Conservation (phyloP, 192 early-diverging fungal genomes). For the Gonapodya sp. region DNA sequence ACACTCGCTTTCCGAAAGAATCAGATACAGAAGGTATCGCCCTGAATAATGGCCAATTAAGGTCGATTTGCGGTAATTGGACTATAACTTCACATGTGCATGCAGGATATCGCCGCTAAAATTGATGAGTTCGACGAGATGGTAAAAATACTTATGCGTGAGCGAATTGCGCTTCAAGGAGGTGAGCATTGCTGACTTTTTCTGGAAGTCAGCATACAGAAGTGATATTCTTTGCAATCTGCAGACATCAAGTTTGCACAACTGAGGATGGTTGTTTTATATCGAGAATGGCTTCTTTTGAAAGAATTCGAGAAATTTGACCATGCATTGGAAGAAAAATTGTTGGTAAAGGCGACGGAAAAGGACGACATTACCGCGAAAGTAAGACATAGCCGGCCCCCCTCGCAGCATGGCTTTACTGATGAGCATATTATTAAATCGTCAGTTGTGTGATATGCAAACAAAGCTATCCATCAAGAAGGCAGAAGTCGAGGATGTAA, state of each 20-base stretch:
- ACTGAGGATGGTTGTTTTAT: slow-evolving; percentile 49
- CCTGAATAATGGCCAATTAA: slow-evolving; percentile 11
- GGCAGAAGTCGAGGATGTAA: slow-evolving; percentile 41
- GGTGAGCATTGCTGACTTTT: slow-evolving; percentile 18
- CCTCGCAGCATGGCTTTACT: slow-evolving; percentile 7
- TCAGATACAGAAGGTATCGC: slow-evolving; percentile 25
- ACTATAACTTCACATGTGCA: background rate
- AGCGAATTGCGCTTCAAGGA: slow-evolving; percentile 40
- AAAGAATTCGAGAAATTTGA: slow-evolving; percentile 62
- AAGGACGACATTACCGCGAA: slow-evolving; percentile 45
- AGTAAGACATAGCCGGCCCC: slow-evolving; percentile 12
- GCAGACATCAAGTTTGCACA: slow-evolving; percentile 50
- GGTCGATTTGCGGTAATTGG: background rate
- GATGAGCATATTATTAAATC: background rate
- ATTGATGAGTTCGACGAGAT: slow-evolving; percentile 33
- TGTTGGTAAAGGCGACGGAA: slow-evolving; percentile 33
- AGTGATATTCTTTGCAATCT: background rate
- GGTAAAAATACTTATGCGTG: slow-evolving; percentile 30
- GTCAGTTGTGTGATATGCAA: slow-evolving; percentile 49
- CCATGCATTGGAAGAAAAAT: slow-evolving; percentile 40
- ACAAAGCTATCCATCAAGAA: slow-evolving; percentile 50
- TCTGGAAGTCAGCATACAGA: background rate
- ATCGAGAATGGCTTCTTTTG: slow-evolving; percentile 48
- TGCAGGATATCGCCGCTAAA: slow-evolving; percentile 22
- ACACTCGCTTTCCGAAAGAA: slow-evolving; percentile 24